phyloP scores from a whole-genome alignment of 1,284 basidiomycete genomes.

The Leccinum huronense region DNA sequence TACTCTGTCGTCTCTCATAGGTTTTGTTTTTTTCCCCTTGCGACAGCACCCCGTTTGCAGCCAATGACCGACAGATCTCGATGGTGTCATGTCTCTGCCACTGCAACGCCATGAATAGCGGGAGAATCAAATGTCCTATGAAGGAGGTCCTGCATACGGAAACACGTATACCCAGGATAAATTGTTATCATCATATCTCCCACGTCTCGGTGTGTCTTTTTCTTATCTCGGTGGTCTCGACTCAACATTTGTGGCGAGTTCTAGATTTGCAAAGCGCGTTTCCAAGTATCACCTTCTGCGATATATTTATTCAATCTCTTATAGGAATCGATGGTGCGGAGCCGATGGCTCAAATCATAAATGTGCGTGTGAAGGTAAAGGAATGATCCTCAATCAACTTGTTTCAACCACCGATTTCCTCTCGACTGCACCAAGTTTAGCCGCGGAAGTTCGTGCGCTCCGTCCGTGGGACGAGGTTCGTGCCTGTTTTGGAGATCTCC shows the following conservation, averaged over 20 bases:
- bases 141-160: background rate
- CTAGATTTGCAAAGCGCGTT: background rate
- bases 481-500: conserved; percentile 9
- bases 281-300: background rate
- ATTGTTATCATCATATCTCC: background rate
- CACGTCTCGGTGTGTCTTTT: conserved; percentile 8
- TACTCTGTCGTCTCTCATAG: conserved; percentile 5
- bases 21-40: conserved; percentile 1
- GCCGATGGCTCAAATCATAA: background rate
- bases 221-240: conserved; percentile 1
- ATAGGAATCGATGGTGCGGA: conserved; percentile 1
- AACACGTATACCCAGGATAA: background rate
- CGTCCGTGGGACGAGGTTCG: conserved; percentile 12
- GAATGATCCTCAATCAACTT: conserved; percentile 7
- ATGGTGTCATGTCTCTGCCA: conserved; percentile 13
- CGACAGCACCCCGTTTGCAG: conserved; percentile 6
- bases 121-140: conserved; percentile 6
- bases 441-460: conserved; percentile 5
- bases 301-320: background rate
- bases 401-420: conserved; percentile 1
- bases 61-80: conserved; percentile 13
- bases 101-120: conserved; percentile 15
- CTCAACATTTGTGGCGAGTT: background rate
- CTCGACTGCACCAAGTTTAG: background rate
- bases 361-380: background rate